Evolutionary conservation across 2,329 filamentous ascomycete species (phyloP).

Genomic region (Cladosporium oxysporum): DNA sequence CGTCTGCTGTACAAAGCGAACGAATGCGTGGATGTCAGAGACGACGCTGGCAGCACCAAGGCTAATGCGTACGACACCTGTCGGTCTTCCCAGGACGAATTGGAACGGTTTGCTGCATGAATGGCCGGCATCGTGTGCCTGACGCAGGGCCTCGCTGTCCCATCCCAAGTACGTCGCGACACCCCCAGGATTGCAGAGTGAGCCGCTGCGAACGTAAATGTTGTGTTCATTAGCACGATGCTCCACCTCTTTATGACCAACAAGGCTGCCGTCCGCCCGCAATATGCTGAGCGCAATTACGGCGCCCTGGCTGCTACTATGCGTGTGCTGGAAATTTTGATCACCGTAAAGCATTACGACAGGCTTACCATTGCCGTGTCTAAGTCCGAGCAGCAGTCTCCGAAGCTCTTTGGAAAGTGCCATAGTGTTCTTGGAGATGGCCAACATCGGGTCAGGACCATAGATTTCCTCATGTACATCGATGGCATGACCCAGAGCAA

Average conservation of each 20-base stretch:
- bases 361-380: slow-evolving; percentile 55
- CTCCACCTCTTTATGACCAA: slow-evolving; percentile 62
- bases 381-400: slow-evolving; percentile 49
- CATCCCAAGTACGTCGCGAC: slow-evolving; percentile 51
- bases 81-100: slow-evolving; percentile 57
- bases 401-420: slow-evolving; percentile 55
- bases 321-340: slow-evolving; percentile 49
- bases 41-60: slow-evolving; percentile 63
- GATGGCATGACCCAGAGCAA: slow-evolving; percentile 63
- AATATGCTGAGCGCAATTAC: slow-evolving; percentile 66
- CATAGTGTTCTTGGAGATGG: slow-evolving; percentile 59
- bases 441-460: slow-evolving; percentile 58
- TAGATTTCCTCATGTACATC: slow-evolving; percentile 58
- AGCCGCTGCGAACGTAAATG: slow-evolving; percentile 64
- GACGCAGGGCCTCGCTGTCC: slow-evolving; percentile 56
- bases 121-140: slow-evolving; percentile 58
- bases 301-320: slow-evolving; percentile 58
- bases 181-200: slow-evolving; percentile 57
- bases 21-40: slow-evolving; percentile 61
- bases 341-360: slow-evolving; percentile 60
- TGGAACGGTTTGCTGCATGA: slow-evolving; percentile 58
- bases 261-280: slow-evolving; percentile 52
- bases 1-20: slow-evolving; percentile 44
- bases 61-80: slow-evolving; percentile 62
- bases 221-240: slow-evolving; percentile 54